Conservation (phyloP, 306 rosid genomes). For the Sicyos baderoa region DNA sequence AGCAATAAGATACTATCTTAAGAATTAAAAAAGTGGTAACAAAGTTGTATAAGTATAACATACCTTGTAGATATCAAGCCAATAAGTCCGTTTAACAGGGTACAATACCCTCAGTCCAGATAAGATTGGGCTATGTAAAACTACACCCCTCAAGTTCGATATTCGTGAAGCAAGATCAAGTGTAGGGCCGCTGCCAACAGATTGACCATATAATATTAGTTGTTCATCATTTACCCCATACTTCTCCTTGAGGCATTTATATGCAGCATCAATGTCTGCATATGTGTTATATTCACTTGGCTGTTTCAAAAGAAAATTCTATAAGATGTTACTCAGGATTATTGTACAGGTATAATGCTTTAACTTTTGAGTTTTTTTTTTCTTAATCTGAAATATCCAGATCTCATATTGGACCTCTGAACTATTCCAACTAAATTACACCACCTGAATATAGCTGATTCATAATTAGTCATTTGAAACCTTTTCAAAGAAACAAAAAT, state of each 20-base stretch:
- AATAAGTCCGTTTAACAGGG: conserved; percentile 78
- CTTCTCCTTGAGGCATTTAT: conserved; percentile 77
- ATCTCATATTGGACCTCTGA: background rate
- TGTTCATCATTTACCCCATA: conserved; percentile 77
- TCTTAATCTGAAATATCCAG: background rate
- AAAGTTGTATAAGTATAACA: conserved; percentile 4
- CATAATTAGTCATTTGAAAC: background rate
- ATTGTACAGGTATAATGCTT: background rate
- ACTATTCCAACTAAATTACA: background rate
- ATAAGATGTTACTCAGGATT: conserved; percentile 3
- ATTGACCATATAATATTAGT: conserved; percentile 41
- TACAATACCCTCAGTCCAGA: conserved; percentile 89
- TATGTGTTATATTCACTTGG: conserved; percentile 88
- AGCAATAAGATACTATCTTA: conserved; percentile 3
- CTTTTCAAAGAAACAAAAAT: background rate
- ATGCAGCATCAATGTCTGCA: conserved; percentile 87
- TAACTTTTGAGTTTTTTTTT: background rate
- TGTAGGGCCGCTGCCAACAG: conserved; percentile 62
- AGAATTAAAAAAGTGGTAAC: background rate
- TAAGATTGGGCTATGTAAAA: conserved; percentile 82
- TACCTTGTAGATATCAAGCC: conserved; percentile 97
- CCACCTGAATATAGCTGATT: background rate
- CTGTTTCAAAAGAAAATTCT: conserved; percentile 53
- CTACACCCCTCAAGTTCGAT: conserved; percentile 67
- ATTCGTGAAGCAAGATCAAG: conserved; percentile 79